Base-by-base conservation (phyloP, 1,284 basidiomycete genomes). In the Fistulinella cinereoalba region DNA sequence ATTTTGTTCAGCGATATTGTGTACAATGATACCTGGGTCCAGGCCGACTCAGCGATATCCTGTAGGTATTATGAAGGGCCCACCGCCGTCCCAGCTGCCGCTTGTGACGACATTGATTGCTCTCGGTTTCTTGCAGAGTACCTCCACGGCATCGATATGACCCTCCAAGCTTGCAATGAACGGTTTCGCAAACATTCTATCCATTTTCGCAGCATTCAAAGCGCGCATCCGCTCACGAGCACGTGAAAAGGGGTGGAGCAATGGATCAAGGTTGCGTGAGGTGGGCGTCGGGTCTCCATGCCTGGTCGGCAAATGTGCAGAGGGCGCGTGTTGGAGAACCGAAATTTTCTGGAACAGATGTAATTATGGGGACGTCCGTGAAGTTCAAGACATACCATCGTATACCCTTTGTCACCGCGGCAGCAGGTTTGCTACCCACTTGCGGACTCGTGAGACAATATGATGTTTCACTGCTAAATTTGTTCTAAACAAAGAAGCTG, bases 121-220 rank as follows among this genome's bases (percentile, higher is more conserved):
- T 18, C 83, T 81, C 24, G 88, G 85, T 62, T 91, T 92, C 61
- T 81, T 85, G 18, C 81, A 82, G 50, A 98, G 73, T 19, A 85
- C 82, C 69, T 98, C 97, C 13, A 97, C 85, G n/a, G 95, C 94
- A 66, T 99, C 97, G 25, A 91, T 77, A 69, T 98, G 96, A 0
- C 96, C 97, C 50, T 97, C 95, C 37, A 99, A 67, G 43, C 85
- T 80, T 24, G 82, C 92, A 8, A 99, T 78, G 58, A 99, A 99
- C 0, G 97, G 97, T 65, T 97, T 98, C 22, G 96, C 88, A 65
- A 98, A 98, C 72, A 99, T 92, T 43, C 92, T 76, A 49, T 98
- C 95, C 74, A 99, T 88, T 72, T 99, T 99, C 19, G 88, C 89
- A 0, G 96, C 96, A 51, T 94, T 97, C 40, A 99, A 68, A 2